Evolutionary conservation across 495 filamentous ascomycete species (phyloP).

Genomic region (Penicillium ochrochloron): DNA sequence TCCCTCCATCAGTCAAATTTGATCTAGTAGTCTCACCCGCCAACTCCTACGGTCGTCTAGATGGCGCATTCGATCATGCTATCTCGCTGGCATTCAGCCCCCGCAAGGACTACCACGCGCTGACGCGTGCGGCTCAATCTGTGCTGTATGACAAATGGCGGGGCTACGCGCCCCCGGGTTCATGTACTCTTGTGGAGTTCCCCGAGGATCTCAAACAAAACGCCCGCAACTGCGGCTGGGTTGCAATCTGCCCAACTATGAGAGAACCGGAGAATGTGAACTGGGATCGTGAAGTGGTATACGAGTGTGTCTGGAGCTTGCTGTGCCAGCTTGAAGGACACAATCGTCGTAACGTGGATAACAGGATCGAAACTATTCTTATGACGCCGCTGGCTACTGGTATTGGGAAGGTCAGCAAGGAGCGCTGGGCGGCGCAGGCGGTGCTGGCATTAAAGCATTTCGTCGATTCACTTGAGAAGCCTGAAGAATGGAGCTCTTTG

Average conservation of each 20-base stretch:
- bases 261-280: slow-evolving; percentile 39
- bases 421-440: slow-evolving; percentile 54
- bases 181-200: slow-evolving; percentile 51
- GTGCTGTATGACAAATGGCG: slow-evolving; percentile 51
- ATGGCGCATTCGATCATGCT: slow-evolving; percentile 59
- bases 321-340: slow-evolving; percentile 49
- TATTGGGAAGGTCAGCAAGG: slow-evolving; percentile 44
- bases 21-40: slow-evolving; percentile 57
- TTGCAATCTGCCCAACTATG: slow-evolving; percentile 60
- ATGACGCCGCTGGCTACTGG: slow-evolving; percentile 57
- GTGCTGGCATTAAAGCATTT: slow-evolving; percentile 56
- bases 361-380: slow-evolving; percentile 46
- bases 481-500: slow-evolving; percentile 38
- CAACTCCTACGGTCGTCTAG: slow-evolving; percentile 56
- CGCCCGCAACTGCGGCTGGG: slow-evolving; percentile 42
- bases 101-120: slow-evolving; percentile 46
- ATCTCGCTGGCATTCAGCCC: slow-evolving; percentile 55
- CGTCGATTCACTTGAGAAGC: slow-evolving; percentile 43
- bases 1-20: slow-evolving; percentile 37
- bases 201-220: slow-evolving; percentile 38
- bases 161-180: slow-evolving; percentile 54
- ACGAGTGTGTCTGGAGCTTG: slow-evolving; percentile 57
- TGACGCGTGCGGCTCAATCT: slow-evolving; percentile 46
- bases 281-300: slow-evolving; percentile 60
- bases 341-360: slow-evolving; percentile 36